Percentiles rank a stretch among this genome's conserved stretches.
Evolutionary conservation across 306 rosid genomes (phyloP).

Genomic region (Glycyrrhiza uralensis): DNA sequence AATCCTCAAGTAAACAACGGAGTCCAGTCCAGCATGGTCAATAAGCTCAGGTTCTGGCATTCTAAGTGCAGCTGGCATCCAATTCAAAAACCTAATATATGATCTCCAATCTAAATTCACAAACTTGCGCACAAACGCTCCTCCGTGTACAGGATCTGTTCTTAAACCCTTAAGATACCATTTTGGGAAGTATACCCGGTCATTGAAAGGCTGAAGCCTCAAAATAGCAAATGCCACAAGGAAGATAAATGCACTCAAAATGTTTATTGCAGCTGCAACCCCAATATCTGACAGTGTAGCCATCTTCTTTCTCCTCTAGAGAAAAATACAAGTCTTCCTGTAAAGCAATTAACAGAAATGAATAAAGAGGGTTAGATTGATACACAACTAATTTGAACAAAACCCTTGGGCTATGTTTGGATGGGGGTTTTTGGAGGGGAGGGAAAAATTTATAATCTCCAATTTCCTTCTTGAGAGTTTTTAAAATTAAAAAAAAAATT

Average conservation of each 20-base stretch:
- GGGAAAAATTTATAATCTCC: no score
- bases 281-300: constrained; percentile 75
- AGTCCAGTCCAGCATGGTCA: constrained; percentile 95
- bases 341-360: not conserved
- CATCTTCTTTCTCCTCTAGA: constrained; percentile 40
- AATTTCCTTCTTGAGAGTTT: no score
- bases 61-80: constrained; percentile 93
- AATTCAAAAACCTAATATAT: constrained; percentile 67
- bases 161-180: constrained; percentile 87
- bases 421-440: no score
- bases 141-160: constrained; percentile 69
- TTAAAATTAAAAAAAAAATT: no score
- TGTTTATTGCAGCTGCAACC: constrained; percentile 70
- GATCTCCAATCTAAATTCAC: constrained; percentile 87
- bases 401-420: no score
- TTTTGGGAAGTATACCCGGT: constrained; percentile 93
- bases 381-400: constrained; percentile 11
- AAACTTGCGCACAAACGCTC: constrained; percentile 65
- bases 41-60: constrained; percentile 98
- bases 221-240: constrained; percentile 73
- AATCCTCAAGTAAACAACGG: constrained; percentile 91
- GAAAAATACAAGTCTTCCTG: constrained; percentile 36
- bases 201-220: constrained; percentile 96
- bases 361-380: not conserved
- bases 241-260: constrained; percentile 73